Evolutionary conservation across 1,139 yeast species (phyloP), one percentile per base, ranked within the genome.

Genomic region (Candida tunisiensis): DNA sequence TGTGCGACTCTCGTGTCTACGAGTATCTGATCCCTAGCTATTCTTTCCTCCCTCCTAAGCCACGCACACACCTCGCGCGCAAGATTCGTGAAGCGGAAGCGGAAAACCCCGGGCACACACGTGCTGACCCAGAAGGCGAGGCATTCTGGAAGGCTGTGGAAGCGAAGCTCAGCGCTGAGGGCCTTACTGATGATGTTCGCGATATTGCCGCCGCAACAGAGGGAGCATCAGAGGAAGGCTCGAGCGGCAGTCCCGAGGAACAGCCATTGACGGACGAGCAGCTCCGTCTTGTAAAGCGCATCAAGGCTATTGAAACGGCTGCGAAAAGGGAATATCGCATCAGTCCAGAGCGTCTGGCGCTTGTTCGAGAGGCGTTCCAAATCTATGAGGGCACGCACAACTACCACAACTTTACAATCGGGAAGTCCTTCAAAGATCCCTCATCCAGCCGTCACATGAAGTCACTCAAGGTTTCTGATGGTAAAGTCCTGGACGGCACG

Each of bases 21-120:
- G 99, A 88, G 57, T 88, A 88, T 47, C 57, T 91, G 41, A 65
- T 88, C 44, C 98, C 98, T 21, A 78, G 93, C 1, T 83, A 80
- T 49, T 70, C 93, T 1, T 69, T 88, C 38, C 56, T 88, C 33
- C 92, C 93, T 3, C 94, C 96, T n/a, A 74, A 77, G 44, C 93
- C 93, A 8, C 57, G 61, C 25, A 62, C 82, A 16, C 61, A 65
- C 8, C 58, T 88, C 36, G 72, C 69, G 24, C 60, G 68, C 33
- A 67, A 69, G 39, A 62, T 85, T 28, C 56, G 53, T 19, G 60
- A 61, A 27, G 72, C 74, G 35, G 64, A 60, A 28, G 47, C 39
- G 2, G 64, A 64, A 34, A 52, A 59, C 29, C 83, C 91, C 1
- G 80, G 72, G 8, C 59, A 64, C 10, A 51, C 70, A 17, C 60